Percentiles rank a stretch among this genome's conserved stretches.
These are phyloP conservation scores for Quercus robur DNA, from an alignment of 306 rosid genomes.

Conservation along the genomic window DNA sequence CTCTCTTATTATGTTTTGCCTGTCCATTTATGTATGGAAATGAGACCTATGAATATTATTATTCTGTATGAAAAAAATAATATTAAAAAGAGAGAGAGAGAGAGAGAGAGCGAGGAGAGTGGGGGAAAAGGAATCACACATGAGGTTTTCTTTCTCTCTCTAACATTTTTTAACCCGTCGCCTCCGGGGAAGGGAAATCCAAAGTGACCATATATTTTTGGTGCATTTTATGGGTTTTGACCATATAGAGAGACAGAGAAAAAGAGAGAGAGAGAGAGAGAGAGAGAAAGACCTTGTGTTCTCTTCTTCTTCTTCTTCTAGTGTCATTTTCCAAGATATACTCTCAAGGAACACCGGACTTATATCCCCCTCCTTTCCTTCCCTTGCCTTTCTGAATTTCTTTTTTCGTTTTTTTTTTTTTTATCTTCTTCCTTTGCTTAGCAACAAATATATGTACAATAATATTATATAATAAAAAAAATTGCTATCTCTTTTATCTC, in stretches of 20 bases:
- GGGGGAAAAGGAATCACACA: conserved; percentile 71
- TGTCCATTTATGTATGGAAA: conserved; percentile 41
- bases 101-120: conserved; percentile 42
- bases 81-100: conserved; percentile 7
- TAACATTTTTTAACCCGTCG: conserved; percentile 59
- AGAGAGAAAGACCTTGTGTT: conserved; percentile 30
- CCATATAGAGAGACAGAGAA: conserved; percentile 3
- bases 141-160: conserved; percentile 56
- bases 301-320: conserved; percentile 35
- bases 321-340: conserved; percentile 88
- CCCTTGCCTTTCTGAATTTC: conserved; percentile 34
- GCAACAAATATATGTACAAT: neutral
- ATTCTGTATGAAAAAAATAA: neutral
- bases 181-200: conserved; percentile 53
- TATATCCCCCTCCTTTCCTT: conserved; percentile 40
- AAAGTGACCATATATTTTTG: conserved; percentile 28
- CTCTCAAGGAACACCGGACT: conserved; percentile 55
- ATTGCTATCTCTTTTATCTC: conserved; percentile 4
- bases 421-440: conserved; percentile 17
- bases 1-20: conserved; percentile 15
- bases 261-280: neutral
- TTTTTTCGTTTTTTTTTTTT: conserved; percentile 2
- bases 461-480: too few relatives aligned
- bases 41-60: neutral
- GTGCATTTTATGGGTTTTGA: conserved; percentile 43